These are phyloP conservation scores for Wolfiporia cocos DNA, from an alignment of 1,284 basidiomycete species.

Conservation along the genomic window DNA sequence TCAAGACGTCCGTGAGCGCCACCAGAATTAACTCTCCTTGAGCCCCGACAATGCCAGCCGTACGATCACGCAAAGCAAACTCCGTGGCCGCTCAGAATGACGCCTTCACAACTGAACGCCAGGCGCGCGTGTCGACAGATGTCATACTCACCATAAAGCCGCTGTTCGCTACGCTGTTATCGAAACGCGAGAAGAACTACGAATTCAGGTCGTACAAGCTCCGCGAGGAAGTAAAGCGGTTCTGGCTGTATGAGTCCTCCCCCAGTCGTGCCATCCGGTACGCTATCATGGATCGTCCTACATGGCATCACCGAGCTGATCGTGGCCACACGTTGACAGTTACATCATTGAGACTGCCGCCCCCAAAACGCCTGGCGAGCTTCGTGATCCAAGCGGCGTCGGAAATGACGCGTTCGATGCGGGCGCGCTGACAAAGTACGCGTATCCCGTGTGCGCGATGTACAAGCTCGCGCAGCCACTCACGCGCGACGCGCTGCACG, in stretches of 20 bases:
- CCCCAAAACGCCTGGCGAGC: constrained; percentile 27
- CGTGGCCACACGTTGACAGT: constrained; percentile 11
- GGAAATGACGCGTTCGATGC: constrained; percentile 31
- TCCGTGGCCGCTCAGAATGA: too few species aligned
- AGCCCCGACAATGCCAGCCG: too few species aligned
- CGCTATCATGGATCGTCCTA: constrained; percentile 7
- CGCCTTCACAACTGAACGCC: too few species aligned
- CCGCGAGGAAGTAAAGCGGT: constrained; percentile 20
- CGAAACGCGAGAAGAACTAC: constrained; percentile 28
- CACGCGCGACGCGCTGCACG: constrained; percentile 17
- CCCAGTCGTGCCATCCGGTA: constrained; percentile 26
- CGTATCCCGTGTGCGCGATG: constrained; percentile 26
- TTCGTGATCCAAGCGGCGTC: constrained; percentile 24
- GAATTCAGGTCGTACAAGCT: constrained; percentile 30
- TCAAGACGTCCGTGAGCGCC: too few species aligned
- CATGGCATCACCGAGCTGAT: not conserved
- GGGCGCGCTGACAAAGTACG: constrained; percentile 22
- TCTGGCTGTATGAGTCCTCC: constrained; percentile 29
- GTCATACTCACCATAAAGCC: constrained; percentile 26
- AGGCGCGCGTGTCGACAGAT: constrained; percentile 23
- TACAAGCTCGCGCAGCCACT: constrained; percentile 22
- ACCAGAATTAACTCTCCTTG: too few species aligned
- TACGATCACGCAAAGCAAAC: too few species aligned
- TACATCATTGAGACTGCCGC: constrained; percentile 22
- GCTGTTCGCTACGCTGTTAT: constrained; percentile 25